Evolutionary conservation across 208 protist species (phyloP), one percentile per base, ranked within the genome.

Genomic region (Balamuthia mandrillaris): DNA sequence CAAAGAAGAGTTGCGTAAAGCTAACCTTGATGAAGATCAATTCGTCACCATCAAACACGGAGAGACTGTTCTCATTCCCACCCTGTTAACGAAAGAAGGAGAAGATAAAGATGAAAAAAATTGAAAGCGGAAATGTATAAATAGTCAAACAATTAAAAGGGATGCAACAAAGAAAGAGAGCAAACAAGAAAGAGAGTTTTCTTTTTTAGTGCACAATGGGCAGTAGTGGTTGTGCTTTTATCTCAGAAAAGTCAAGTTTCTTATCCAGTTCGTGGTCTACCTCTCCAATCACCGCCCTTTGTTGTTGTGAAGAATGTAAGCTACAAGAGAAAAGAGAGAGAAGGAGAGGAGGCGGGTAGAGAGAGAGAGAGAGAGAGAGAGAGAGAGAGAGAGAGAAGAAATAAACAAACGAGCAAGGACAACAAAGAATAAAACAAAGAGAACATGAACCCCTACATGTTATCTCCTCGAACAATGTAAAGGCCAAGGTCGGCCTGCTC

Each of bases 401-500:
- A 63, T 24, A 18, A 31, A 7, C 6, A 31, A 18, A 18, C 12
- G 10, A 14, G 24, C 10, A 18, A 63, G 6, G 6, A 10, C 9
- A 9, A 21, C 24, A 70, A 37, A 37, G 4, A 42, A 45, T 27
- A 70, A 70, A 47, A 4, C 10, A 31, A 65, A 12, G 16, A 18
- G 14, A 18, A 54, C 47, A 24, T 18, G 24, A 9, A 29, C 6
- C 42, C 88, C 37, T 84, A 94, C 91, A 94, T 88, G 79, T 93
- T 94, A 81, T 94, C 91, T 35, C 91, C 91, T 16, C 91, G 89
- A n/a, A 94, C 70, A 33, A 94, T 89, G 77, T 92, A 94, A 10
- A 94, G 79, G 0, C 91, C 91, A 0, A 94, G 86, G 0, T 75
- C 56, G 16, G 92, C 90, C 60, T 89, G 63, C 82, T 91, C 87